Evolutionary conservation across 306 rosid species (phyloP).

Genomic region (Hippophae rhamnoides): DNA sequence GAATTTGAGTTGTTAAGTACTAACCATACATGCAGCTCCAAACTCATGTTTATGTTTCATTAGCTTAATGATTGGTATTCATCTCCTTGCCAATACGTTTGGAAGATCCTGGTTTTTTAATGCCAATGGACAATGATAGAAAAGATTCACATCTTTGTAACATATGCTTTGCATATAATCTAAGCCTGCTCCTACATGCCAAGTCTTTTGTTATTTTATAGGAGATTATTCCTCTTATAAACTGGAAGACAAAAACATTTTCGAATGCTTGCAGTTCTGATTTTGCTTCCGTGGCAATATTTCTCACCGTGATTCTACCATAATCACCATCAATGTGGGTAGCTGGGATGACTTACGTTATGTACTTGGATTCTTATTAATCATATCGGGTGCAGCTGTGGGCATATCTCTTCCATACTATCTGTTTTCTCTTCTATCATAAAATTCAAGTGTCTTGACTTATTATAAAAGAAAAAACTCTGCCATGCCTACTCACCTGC

Average conservation of each 20-base stretch:
- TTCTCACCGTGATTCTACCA: conserved; percentile 70
- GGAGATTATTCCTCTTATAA: conserved; percentile 75
- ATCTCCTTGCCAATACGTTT: background rate
- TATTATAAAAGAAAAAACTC: no score
- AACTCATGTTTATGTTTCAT: background rate
- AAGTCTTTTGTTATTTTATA: conserved; percentile 20
- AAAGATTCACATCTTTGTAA: background rate
- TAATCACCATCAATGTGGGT: conserved; percentile 97
- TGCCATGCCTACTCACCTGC: conserved; percentile 5
- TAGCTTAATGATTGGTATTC: background rate
- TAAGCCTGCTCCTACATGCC: background rate
- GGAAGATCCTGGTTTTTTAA: background rate
- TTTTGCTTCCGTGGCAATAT: conserved; percentile 69
- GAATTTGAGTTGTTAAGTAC: background rate
- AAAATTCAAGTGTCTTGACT: conserved; percentile 37
- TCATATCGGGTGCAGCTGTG: conserved; percentile 46
- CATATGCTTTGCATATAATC: background rate
- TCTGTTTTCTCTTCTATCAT: conserved; percentile 59
- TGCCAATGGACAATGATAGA: background rate
- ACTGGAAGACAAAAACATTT: conserved; percentile 62
- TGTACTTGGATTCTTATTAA: conserved; percentile 62
- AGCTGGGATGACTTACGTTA: conserved; percentile 88
- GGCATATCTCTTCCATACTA: conserved; percentile 86
- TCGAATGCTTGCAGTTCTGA: conserved; percentile 53
- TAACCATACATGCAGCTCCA: background rate